Evolutionary conservation across 2,329 filamentous ascomycete species (phyloP), one percentile per base, ranked within the genome.

Genomic region (Paraphaeosphaeria minitans): DNA sequence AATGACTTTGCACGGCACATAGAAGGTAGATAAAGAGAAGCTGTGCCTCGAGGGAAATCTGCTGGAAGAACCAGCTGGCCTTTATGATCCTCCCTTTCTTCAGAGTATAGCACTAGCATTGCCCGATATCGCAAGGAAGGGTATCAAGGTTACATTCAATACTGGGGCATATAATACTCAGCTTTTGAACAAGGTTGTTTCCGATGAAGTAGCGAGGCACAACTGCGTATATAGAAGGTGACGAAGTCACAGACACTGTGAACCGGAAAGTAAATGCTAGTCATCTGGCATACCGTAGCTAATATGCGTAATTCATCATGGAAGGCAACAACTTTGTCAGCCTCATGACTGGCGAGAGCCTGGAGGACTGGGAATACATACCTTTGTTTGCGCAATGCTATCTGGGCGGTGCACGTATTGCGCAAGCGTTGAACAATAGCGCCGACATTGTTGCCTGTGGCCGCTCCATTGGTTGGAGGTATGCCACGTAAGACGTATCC

Each of bases 401-500:
- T 62, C 68, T 81, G 0, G 79, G 79, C 24, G 78, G 76, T 2
- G 55, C 75, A 12, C 77, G 77, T 0, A 79, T 80, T 33, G 75
- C 74, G 2, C 69, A 71, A n/a, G 76, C 77, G 1, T 68, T 80
- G 29, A 61, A 57, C 0, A 66, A 69, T 31, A 77, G 78, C 22
- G 77, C 77, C 10, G 66, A 79, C 53, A 79, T 80, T 39, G 76
- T 80, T 1, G 65, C 79, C 6, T 78, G 76, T 39, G 78, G 78
- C 2, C 0, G 72, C 72, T 35, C 78, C 78, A 4, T 74, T 76
- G 1, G 77, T 79, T 31, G 78, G 76, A 8, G 76, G 75, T 42
- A 74, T 27, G 43, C 29, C 16, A 21, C 24, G 10, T 1, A 16
- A 29, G 10, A 46, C 2, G 21, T 29, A 21, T n/a, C 16, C 19